phyloP scores from a whole-genome alignment of 2,329 filamentous ascomycete species.

The Akanthomyces muscarius region DNA sequence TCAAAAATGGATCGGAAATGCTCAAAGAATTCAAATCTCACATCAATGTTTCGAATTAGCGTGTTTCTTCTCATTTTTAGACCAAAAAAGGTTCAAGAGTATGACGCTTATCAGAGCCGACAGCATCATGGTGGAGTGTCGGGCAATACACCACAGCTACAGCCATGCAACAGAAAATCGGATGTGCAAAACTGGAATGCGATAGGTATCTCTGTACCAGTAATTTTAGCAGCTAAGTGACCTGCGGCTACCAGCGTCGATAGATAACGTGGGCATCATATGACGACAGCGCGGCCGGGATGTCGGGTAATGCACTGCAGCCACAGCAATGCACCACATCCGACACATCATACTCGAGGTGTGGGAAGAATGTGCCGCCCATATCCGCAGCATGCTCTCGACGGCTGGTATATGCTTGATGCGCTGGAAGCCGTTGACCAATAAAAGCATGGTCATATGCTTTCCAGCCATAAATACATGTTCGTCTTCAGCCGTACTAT shows the following conservation, averaged over 20 bases:
- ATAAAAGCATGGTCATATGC: conserved; percentile 1
- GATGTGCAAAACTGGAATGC: not conserved
- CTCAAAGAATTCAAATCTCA: too few species aligned
- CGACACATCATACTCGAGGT: not conserved
- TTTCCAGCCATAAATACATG: conserved; percentile 6
- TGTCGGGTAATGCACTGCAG: conserved; percentile 16
- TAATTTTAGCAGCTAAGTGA: too few species aligned
- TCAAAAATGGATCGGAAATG: too few species aligned
- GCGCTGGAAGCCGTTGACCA: not conserved
- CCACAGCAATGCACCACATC: not conserved
- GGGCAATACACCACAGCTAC: not conserved
- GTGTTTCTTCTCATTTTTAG: too few species aligned
- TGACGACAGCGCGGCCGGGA: not conserved
- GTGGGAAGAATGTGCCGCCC: not conserved
- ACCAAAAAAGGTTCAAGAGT: too few species aligned
- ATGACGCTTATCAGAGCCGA: too few species aligned
- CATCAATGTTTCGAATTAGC: too few species aligned
- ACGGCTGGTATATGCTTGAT: not conserved
- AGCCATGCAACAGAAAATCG: not conserved
- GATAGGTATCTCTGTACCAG: too few species aligned
- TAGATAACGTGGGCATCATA: not conserved
- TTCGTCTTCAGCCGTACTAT: not conserved
- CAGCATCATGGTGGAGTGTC: too few species aligned
- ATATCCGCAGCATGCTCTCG: not conserved
- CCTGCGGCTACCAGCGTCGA: not conserved